A percentile compares a stretch with the other conserved stretches of the same genome.
Conservation (phyloP, 1,284 basidiomycete species). For the Mycena citricolor region DNA sequence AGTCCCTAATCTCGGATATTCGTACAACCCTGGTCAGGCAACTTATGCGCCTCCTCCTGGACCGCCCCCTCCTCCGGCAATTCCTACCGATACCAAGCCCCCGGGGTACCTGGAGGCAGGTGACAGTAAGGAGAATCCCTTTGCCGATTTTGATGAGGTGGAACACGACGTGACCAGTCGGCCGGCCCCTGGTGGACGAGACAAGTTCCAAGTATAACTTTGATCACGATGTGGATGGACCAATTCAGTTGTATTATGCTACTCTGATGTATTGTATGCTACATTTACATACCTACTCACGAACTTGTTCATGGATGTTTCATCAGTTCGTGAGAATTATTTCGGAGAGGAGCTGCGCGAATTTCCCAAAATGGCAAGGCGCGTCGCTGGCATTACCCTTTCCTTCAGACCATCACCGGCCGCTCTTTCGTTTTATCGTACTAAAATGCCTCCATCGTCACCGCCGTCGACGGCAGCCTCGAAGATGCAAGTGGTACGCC, state of each 20-base stretch:
- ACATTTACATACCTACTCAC: no score
- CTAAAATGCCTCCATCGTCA: conserved; percentile 16
- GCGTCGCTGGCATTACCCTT: no score
- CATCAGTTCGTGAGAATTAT: no score
- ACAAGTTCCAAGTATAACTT: conserved; percentile 4
- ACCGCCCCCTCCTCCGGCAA: conserved; percentile 37
- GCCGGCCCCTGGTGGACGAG: conserved; percentile 18
- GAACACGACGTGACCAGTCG: conserved; percentile 31
- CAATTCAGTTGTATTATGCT: no score
- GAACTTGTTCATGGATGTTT: no score
- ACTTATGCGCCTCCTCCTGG: conserved; percentile 44
- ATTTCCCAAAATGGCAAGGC: no score
- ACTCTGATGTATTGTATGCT: no score
- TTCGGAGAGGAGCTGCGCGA: no score
- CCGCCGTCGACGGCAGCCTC: conserved; percentile 15
- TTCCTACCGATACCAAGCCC: conserved; percentile 33
- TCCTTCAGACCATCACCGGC: no score
- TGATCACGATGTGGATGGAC: not conserved
- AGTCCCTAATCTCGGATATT: conserved; percentile 27
- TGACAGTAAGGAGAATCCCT: conserved; percentile 43
- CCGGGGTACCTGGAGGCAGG: conserved; percentile 39
- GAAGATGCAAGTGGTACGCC: conserved; percentile 14
- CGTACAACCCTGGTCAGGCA: conserved; percentile 14
- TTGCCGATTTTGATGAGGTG: conserved; percentile 42
- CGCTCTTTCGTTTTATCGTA: no score